Evolutionary conservation across 148 eudicot species (phyloP).

Genomic region (Rhododendron henanense): DNA sequence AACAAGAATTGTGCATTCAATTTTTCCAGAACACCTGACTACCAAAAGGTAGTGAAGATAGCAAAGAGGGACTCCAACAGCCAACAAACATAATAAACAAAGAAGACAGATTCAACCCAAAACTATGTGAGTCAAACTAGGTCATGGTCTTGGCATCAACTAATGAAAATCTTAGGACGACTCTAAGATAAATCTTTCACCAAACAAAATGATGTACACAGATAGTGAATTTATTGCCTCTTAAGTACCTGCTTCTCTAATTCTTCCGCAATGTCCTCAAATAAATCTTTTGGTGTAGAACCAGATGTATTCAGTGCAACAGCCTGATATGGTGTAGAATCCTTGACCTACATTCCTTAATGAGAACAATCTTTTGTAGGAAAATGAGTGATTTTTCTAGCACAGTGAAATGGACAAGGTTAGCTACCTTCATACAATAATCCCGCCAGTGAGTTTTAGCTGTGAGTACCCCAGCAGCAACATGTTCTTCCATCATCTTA

Average conservation of each 20-base stretch:
- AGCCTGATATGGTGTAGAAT: slow-evolving; percentile 66
- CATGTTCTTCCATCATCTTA: no score
- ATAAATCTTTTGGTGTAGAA: slow-evolving; percentile 91
- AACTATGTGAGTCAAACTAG: neutral
- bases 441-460: no score
- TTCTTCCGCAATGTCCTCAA: slow-evolving; percentile 79
- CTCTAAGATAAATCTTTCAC: neutral
- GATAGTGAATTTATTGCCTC: neutral
- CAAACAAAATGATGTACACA: neutral
- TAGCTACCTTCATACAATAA: no score
- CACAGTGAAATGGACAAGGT: no score
- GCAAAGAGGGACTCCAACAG: neutral
- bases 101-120: neutral
- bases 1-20: neutral
- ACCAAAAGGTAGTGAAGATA: neutral
- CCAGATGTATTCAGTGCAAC: slow-evolving; percentile 82
- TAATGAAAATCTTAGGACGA: neutral
- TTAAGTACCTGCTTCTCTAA: slow-evolving; percentile 70
- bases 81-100: neutral
- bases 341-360: slow-evolving; percentile 58
- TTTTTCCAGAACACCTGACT: neutral
- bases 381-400: neutral
- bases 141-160: neutral
- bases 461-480: no score
- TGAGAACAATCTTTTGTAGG: neutral